Base-by-base conservation (phyloP, 73 alveolate species). In the Loxodes magnus region DNA sequence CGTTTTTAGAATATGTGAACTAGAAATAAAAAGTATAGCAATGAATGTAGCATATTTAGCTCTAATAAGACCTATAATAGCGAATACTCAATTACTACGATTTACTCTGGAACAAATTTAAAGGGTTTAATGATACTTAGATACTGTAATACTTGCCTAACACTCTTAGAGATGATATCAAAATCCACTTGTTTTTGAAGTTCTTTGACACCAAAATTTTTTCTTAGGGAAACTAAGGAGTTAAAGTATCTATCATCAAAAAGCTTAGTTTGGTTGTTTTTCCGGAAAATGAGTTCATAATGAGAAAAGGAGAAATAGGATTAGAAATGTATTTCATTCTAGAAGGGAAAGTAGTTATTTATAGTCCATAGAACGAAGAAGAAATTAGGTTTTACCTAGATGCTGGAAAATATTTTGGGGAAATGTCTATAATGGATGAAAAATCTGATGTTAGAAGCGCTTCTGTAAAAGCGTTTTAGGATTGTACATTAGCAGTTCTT, bases 261-360 rank as follows among this genome's bases (percentile, higher is more conserved):
- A 57, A 64, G 59, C 68, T 65, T 19, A 12, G 61, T 29, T 30
- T 61, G 14, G 26, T 39, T 14, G 3, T 74, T 27, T 31, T 33
- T 4, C 73, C 82, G 2, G 29, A 46, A 36, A 73, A 60, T 10
- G 88, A 74, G 42, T 31, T 44, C 37, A 36, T 74, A 3, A 67
- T 74, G 34, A 31, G 33, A 17, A 63, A 74, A 24, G 78, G 78
- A 27, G 88, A 74, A 51, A 59, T 68, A 1, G 82, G 78, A 2
- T 33, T 35, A 4, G 69, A 60, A 25, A 74, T 74, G 82, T 74
- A 35, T 43, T 74, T 74, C 43, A 59, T 74, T 26, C 10, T 72
- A 17, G 63, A 65, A 2, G 87, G 87, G 4, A 35, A 25, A 30
- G 87, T 72, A n/a, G n/a, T n/a, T n/a, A n/a, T n/a, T n/a, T n/a